A percentile compares a stretch with the other conserved stretches of the same genome.
Evolutionary conservation across 148 eudicot species (phyloP).

Genomic region (Cornus controversa): DNA sequence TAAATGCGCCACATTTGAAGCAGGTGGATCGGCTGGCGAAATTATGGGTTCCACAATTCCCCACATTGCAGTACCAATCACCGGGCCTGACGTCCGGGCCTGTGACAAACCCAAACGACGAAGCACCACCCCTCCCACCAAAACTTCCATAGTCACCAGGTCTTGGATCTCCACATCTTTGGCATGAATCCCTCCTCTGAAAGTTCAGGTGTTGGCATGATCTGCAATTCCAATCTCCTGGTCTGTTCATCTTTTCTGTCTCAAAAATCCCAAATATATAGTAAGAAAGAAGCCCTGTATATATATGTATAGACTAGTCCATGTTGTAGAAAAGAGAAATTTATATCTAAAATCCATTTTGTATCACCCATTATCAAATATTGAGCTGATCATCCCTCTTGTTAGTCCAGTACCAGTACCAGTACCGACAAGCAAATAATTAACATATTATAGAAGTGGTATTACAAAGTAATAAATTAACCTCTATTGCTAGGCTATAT

Average conservation of each 20-base stretch:
- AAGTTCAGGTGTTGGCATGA: conserved; percentile 93
- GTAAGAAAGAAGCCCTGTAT: not conserved
- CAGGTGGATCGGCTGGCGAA: conserved; percentile 96
- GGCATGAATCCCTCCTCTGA: conserved; percentile 94
- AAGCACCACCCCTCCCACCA: conserved; percentile 34
- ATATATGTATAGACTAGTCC: not conserved
- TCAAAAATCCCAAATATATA: not conserved
- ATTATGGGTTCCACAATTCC: conserved; percentile 93
- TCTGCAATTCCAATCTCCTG: conserved; percentile 99
- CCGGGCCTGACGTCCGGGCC: conserved; percentile 99
- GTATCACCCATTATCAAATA: too few relatives aligned
- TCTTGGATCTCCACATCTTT: conserved; percentile 83
- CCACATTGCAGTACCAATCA: conserved; percentile 92
- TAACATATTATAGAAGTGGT: too few relatives aligned
- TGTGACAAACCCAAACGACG: conserved; percentile 47
- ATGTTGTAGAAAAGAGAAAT: too few relatives aligned
- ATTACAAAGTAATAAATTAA: too few relatives aligned
- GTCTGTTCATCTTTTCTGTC: conserved; percentile 66
- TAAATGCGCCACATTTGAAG: conserved; percentile 90
- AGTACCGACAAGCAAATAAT: too few relatives aligned
- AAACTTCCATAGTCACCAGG: conserved; percentile 38
- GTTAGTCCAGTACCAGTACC: too few relatives aligned
- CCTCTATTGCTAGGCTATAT: too few relatives aligned
- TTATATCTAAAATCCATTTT: too few relatives aligned
- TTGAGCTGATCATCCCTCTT: too few relatives aligned